Percentiles rank a stretch among this genome's conserved stretches.
Conservation (phyloP, 306 rosid species). For the Mimosa bimucronata region DNA sequence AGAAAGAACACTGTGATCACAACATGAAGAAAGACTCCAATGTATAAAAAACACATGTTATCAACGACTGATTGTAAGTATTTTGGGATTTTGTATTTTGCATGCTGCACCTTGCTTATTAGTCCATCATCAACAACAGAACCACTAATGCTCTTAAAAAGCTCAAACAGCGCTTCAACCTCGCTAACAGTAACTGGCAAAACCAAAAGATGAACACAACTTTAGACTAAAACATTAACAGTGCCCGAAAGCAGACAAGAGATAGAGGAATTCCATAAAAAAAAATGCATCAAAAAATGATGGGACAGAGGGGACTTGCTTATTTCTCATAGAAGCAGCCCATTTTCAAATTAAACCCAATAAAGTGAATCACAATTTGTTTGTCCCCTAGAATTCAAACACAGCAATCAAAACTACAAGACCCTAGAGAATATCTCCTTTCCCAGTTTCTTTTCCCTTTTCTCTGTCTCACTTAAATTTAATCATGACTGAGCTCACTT, state of each 20-base stretch:
- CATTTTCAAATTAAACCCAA: constrained; percentile 13
- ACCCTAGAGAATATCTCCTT: neutral
- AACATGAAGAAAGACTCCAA: constrained; percentile 22
- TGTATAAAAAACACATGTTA: constrained; percentile 9
- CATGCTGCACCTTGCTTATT: constrained; percentile 74
- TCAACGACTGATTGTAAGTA: neutral
- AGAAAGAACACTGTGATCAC: constrained; percentile 34
- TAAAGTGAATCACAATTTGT: constrained; percentile 4
- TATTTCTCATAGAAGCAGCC: neutral
- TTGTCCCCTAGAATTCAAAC: neutral
- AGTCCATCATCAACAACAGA: constrained; percentile 91
- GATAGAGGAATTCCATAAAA: constrained; percentile 20
- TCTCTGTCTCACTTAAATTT: neutral
- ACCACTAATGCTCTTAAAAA: constrained; percentile 95
- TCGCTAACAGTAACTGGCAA: constrained; percentile 86
- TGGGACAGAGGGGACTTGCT: neutral
- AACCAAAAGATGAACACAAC: constrained; percentile 44
- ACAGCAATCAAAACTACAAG: constrained; percentile 8
- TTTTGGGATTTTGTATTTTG: neutral
- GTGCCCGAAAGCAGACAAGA: constrained; percentile 16
- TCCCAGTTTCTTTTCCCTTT: neutral
- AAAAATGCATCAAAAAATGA: constrained; percentile 11
- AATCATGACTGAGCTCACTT: neutral
- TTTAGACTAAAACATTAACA: constrained; percentile 26
- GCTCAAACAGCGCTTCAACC: constrained; percentile 95